Conservation (phyloP, 2,329 filamentous ascomycete genomes). For the Colletotrichum tropicicola region DNA sequence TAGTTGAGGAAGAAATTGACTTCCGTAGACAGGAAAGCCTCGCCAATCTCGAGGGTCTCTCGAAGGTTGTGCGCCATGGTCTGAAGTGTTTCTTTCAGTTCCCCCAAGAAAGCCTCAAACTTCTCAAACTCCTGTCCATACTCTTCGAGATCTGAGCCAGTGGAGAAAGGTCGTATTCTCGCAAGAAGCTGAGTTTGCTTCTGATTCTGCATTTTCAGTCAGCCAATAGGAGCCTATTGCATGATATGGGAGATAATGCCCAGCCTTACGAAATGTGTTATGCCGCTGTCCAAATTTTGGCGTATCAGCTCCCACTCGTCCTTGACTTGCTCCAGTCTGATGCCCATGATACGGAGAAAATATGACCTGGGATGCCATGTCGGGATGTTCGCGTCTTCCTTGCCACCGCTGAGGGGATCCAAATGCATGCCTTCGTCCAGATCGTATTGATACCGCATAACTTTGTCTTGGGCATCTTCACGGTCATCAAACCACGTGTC, state of each 20-base stretch:
- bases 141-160: no score
- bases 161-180: no score
- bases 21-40: neutral
- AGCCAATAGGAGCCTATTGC: no score
- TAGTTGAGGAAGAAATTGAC: neutral
- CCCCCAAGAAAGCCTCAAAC: no score
- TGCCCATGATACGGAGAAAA: neutral
- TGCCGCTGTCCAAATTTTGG: no score
- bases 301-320: conserved; percentile 1
- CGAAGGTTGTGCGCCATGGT: neutral
- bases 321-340: neutral
- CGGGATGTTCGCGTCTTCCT: neutral
- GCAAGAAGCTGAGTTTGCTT: no score
- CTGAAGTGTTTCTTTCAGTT: neutral
- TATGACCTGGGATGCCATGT: neutral
- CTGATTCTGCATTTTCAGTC: no score
- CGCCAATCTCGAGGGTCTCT: neutral
- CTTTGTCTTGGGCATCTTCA: neutral
- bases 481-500: neutral
- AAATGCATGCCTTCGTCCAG: neutral
- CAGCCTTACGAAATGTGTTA: no score
- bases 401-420: neutral
- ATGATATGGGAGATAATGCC: no score
- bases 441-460: neutral
- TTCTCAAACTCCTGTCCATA: no score